Conservation (phyloP, 805 yeast species). For the Starmera dryadoides region DNA sequence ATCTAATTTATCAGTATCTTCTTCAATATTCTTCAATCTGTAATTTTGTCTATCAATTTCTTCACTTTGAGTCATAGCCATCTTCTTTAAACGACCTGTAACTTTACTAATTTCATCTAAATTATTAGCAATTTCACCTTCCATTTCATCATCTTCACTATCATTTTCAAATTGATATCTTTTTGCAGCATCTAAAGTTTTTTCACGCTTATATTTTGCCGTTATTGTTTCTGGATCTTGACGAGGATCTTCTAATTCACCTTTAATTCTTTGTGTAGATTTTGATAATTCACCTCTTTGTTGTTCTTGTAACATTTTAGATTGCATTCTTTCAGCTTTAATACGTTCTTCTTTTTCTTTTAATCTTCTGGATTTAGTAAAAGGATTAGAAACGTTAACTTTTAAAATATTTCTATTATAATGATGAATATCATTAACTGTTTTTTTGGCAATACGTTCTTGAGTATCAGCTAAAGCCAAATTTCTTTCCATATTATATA, state of each 20-base stretch:
- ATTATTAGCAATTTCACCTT: slow-evolving; percentile 77
- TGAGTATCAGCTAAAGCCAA: slow-evolving; percentile 75
- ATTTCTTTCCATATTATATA: slow-evolving; percentile 73
- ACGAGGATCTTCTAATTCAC: slow-evolving; percentile 45
- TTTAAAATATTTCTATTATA: slow-evolving; percentile 77
- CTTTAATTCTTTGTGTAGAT: slow-evolving; percentile 62
- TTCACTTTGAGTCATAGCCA: slow-evolving; percentile 65
- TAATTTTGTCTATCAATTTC: slow-evolving; percentile 77
- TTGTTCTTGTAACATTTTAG: slow-evolving; percentile 53
- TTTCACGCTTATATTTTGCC: slow-evolving; percentile 29
- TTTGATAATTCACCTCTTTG: slow-evolving; percentile 52
- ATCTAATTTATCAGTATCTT: slow-evolving; percentile 79
- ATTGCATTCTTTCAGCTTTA: slow-evolving; percentile 53
- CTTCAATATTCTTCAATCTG: slow-evolving; percentile 69
- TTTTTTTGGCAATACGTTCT: slow-evolving; percentile 73
- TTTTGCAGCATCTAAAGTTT: slow-evolving; percentile 42
- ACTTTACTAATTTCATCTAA: slow-evolving; percentile 69
- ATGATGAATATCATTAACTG: slow-evolving; percentile 71
- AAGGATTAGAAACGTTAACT: slow-evolving; percentile 79
- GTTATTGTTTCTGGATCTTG: slow-evolving; percentile 24
- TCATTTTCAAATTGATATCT: slow-evolving; percentile 83
- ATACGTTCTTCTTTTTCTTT: slow-evolving; percentile 68
- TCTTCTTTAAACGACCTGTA: slow-evolving; percentile 60
- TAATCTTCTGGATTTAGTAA: slow-evolving; percentile 71
- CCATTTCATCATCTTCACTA: slow-evolving; percentile 89